Conservation (phyloP, 169 alveolate species). For the Cryptosporidium ryanae region DNA sequence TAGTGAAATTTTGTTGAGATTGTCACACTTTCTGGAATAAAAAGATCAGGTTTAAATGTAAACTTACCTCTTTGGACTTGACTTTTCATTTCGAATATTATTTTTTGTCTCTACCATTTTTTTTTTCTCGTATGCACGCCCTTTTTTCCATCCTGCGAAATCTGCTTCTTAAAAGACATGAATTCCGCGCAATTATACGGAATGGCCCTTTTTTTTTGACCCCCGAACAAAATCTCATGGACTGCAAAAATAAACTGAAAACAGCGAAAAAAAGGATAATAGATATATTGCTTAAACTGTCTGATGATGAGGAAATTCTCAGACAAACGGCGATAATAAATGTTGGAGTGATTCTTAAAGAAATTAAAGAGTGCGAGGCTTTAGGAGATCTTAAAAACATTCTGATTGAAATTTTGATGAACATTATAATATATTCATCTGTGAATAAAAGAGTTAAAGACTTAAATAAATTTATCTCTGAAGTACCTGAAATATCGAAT, state of each 20-base stretch:
- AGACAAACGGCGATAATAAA: slow-evolving; percentile 28
- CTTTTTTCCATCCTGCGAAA: too few relatives aligned
- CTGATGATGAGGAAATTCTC: slow-evolving; percentile 37
- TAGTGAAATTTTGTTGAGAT: not conserved
- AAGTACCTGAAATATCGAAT: slow-evolving; percentile 38
- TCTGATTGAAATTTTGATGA: slow-evolving; percentile 34
- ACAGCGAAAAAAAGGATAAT: slow-evolving; percentile 8
- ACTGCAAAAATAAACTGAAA: slow-evolving; percentile 4
- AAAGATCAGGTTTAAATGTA: not conserved
- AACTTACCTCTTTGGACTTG: slow-evolving; percentile 3
- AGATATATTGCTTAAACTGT: slow-evolving; percentile 20
- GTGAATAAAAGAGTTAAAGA: slow-evolving; percentile 8
- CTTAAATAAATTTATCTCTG: slow-evolving; percentile 19
- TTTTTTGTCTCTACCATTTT: too few relatives aligned
- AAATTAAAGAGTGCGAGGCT: slow-evolving; percentile 6
- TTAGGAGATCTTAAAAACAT: slow-evolving; percentile 55
- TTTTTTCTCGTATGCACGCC: too few relatives aligned
- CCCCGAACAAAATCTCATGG: slow-evolving; percentile 3
- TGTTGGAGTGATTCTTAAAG: slow-evolving; percentile 25
- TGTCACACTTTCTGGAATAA: not conserved
- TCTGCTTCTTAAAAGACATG: too few relatives aligned
- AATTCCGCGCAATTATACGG: too few relatives aligned
- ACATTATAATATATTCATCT: slow-evolving; percentile 26
- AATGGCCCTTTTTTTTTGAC: not conserved
- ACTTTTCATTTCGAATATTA: not conserved